phyloP scores from a whole-genome alignment of 495 filamentous ascomycete genomes.

The Penicillium angulare region DNA sequence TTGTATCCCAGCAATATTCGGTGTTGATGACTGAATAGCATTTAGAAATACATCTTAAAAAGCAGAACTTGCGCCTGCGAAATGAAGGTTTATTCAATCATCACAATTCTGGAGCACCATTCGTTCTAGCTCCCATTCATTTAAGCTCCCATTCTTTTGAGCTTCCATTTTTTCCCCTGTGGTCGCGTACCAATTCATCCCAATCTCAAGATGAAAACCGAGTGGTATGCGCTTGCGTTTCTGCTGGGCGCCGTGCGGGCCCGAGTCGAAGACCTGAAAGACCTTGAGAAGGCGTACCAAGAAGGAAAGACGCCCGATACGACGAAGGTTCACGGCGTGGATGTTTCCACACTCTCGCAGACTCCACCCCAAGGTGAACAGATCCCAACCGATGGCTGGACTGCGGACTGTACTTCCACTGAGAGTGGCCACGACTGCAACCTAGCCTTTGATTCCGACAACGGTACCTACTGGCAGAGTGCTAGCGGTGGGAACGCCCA shows the following conservation, averaged over 20 bases:
- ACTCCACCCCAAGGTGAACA: neutral
- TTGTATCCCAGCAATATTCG: too few relatives aligned
- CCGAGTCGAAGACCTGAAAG: neutral
- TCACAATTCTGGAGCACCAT: too few relatives aligned
- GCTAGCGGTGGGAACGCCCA: neutral
- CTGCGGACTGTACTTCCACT: neutral
- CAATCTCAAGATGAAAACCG: neutral
- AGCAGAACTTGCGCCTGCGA: too few relatives aligned
- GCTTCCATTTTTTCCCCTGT: too few relatives aligned
- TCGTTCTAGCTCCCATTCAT: too few relatives aligned
- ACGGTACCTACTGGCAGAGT: constrained; percentile 3
- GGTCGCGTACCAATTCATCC: too few relatives aligned
- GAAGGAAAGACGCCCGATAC: constrained; percentile 8
- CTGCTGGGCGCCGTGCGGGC: neutral
- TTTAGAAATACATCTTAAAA: too few relatives aligned
- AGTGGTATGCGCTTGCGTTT: neutral
- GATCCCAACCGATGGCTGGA: neutral
- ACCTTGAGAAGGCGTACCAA: constrained; percentile 1
- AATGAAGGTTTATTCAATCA: too few relatives aligned
- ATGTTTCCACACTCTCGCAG: constrained; percentile 6
- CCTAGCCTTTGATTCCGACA: neutral
- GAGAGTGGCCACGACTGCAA: neutral
- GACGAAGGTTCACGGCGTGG: neutral
- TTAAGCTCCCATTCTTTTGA: too few relatives aligned
- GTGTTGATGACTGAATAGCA: too few relatives aligned